Base-by-base conservation (phyloP, 2,329 filamentous ascomycete genomes). In the Aspergillus flavus region DNA sequence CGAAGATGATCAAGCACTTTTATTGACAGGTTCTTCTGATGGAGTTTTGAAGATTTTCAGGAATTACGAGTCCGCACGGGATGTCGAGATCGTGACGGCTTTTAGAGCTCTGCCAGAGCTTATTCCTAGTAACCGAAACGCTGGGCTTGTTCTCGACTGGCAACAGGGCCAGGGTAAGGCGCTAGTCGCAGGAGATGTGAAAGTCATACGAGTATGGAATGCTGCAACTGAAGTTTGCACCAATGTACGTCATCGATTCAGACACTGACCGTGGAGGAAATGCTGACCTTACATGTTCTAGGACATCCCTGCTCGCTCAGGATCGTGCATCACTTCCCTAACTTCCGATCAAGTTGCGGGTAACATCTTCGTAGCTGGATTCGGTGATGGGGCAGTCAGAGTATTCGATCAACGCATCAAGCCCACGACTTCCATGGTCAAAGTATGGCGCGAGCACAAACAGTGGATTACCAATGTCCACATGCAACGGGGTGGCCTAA, bases 331-430 rank as follows among this genome's bases (percentile, higher is more conserved):
- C 65, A 99, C 95, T 5, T 96, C 93, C 10, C 82, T 99, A 66
- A 98, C 95, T 3, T 97, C 93, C 19, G 95, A 99, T 78, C 95
- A 98, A 83, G 96, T 99, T 79, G 96, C 96, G 58, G 95, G 95
- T 50, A 94, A 97, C 73, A 89, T 97, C 53, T 97, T 99, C 72
- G 91, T 97, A 12, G 95, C 95, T 46, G 95, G 95, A 3, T 99
- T 98, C 72, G 95, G 95, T 21, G 96, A 99, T 72, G 95, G 95
- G 39, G 94, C 93, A 1, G 90, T 99, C 50, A 88, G 95, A 58
- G 93, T 97, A 5, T 99, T 97, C 75, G 95, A 99, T 77, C 92
- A 94, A 68, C 89, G 95, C 14, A 81, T 92, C 66, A 89, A 90
- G 66, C 91, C 93, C 2, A 91, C 93, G 64, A 93, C 95, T 59